Percentiles rank a stretch among this genome's conserved stretches.
Conservation (phyloP, 2,329 filamentous ascomycete genomes). For the Herpotrichia juniperi region DNA sequence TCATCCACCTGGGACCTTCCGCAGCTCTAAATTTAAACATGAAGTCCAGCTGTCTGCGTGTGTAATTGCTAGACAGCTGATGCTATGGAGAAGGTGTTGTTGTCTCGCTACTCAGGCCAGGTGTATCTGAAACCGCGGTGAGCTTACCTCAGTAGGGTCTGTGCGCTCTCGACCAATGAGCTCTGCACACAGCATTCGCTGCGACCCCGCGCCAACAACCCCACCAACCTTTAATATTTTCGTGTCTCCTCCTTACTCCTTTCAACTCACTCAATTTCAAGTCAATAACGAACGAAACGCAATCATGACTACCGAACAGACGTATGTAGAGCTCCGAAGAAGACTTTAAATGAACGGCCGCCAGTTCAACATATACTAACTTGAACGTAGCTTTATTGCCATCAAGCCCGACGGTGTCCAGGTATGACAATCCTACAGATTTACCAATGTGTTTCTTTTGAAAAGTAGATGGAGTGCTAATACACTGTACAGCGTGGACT, state of each 20-base stretch:
- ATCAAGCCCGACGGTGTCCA: conserved; percentile 99
- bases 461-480: conserved; percentile 13
- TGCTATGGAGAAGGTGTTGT: not conserved
- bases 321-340: conserved; percentile 67
- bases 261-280: conserved; percentile 24
- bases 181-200: not conserved
- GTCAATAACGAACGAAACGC: conserved; percentile 30
- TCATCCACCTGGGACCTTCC: conserved; percentile 67
- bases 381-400: conserved; percentile 88
- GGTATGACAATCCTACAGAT: conserved; percentile 60
- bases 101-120: conserved; percentile 4
- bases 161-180: not conserved
- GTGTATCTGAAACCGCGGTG: not conserved
- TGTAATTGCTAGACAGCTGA: conserved; percentile 23
- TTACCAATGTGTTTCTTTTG: not conserved
- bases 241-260: conserved; percentile 16
- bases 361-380: conserved; percentile 38
- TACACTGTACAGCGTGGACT: conserved; percentile 77
- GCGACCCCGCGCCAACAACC: conserved; percentile 16
- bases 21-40: not conserved
- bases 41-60: conserved; percentile 20
- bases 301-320: conserved; percentile 76
- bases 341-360: too few species aligned
- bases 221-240: conserved; percentile 37
- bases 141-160: not conserved